Evolutionary conservation across 306 rosid genomes (phyloP), one percentile per base, ranked within the genome.

Genomic region (Cicer cuneatum): DNA sequence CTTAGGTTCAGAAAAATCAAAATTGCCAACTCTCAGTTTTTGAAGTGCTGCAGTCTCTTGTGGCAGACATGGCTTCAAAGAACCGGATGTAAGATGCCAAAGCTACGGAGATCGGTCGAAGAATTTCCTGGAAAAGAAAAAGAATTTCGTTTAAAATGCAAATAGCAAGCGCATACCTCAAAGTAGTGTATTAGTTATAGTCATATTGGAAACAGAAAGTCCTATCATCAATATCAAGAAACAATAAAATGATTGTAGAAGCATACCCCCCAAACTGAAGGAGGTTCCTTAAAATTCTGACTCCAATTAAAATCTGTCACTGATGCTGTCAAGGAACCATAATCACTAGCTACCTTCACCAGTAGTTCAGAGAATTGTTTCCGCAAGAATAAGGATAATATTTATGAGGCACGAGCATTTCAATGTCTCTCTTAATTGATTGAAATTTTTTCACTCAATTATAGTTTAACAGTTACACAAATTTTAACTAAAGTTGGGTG

Each of bases 281-380:
- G 97, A 66, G 97, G 89, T 72, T 92, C 99, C 87, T 90, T 94
- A 49, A 94, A 94, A 75, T 92, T 94, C 84, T 88, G 99, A 82
- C 97, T 94, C 99, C 99, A 94, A 81, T 92, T 95, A 76, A 94
- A 92, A 86, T 94, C 96, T 57, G 90, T 85, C 81, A 92, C 97
- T 57, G 99, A 94, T 69, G 93, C 85, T 42, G 99, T 94, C 89
- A 94, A 85, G 73, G 90, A 96, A 66, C 96, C 97, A 76, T 94
- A 94, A 78, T 90, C 97, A 86, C 99, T 87, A 56, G 97, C 97
- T 64, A 97, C 99, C 81, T 92, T 94, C 99, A 89, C 92, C 75
- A 94, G 74, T 65, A 94, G 84, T 64, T 90, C 96, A 5, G 97
- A 90, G 82, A 94, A 94, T 84, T 94, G 95, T 87, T 94, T 94